These are phyloP conservation scores for Amaranthus tricolor DNA, from an alignment of 179 eudicot species.

Conservation along the genomic window DNA sequence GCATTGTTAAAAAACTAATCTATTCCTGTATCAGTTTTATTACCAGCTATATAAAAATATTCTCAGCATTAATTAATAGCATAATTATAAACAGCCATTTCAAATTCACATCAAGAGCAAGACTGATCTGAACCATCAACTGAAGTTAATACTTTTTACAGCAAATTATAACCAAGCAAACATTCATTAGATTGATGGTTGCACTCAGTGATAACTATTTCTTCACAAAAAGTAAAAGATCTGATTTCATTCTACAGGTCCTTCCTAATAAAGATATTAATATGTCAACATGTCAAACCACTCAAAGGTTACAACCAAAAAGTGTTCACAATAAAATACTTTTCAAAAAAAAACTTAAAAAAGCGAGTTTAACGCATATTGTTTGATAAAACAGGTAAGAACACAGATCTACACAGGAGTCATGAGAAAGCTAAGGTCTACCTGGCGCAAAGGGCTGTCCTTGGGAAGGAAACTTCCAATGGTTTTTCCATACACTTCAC, in stretches of 20 bases:
- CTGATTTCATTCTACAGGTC: neutral
- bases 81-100: neutral
- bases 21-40: neutral
- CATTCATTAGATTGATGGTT: neutral
- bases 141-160: neutral
- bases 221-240: conserved; percentile 10
- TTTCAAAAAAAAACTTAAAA: conserved; percentile 9
- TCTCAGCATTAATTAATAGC: neutral
- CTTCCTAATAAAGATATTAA: conserved; percentile 3
- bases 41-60: neutral
- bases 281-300: conserved; percentile 16
- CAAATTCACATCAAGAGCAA: neutral
- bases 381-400: conserved; percentile 3
- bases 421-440: conserved; percentile 21
- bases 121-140: neutral
- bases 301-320: conserved; percentile 11
- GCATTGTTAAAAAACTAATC: neutral
- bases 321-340: neutral
- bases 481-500: conserved; percentile 98
- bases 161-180: neutral
- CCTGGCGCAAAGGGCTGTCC: conserved; percentile 93
- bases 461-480: conserved; percentile 86
- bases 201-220: neutral
- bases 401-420: conserved; percentile 23
- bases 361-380: neutral